Conservation (phyloP, 2,329 filamentous ascomycete genomes). For the Colletotrichum abscissum region DNA sequence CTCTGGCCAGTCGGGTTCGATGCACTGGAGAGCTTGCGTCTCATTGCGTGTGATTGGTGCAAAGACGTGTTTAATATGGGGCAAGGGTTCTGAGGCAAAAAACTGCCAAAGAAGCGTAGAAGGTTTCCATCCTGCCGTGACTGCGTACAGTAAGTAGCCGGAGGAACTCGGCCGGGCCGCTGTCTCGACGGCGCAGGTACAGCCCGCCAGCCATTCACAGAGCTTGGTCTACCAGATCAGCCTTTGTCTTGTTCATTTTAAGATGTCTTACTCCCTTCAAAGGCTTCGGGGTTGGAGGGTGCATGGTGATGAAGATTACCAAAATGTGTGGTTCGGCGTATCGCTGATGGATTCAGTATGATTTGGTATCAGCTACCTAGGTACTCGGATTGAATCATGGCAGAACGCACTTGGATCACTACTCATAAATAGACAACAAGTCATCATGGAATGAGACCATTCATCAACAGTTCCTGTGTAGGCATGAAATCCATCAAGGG, state of each 20-base stretch:
- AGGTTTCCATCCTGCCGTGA: neutral
- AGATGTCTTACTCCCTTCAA: neutral
- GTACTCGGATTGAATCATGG: neutral
- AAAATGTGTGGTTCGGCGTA: neutral
- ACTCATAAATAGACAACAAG: neutral
- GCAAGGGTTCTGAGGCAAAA: constrained; percentile 3
- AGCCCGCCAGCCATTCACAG: neutral
- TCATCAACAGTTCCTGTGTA: neutral
- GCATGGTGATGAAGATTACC: neutral
- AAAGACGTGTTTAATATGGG: neutral
- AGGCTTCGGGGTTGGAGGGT: neutral
- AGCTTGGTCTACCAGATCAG: neutral
- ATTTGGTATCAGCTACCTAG: neutral
- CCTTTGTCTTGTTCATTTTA: neutral
- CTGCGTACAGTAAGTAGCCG: too few relatives aligned
- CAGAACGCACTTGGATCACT: neutral
- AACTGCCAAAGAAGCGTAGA: neutral
- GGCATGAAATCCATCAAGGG: neutral
- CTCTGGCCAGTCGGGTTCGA: neutral
- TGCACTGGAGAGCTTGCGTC: neutral
- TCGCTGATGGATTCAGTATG: neutral
- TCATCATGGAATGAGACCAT: neutral
- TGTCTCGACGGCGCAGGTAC: neutral
- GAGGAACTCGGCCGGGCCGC: neutral
- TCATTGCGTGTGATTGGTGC: neutral